phyloP scores from a whole-genome alignment of 495 filamentous ascomycete species.

The Penicillium desertorum region DNA sequence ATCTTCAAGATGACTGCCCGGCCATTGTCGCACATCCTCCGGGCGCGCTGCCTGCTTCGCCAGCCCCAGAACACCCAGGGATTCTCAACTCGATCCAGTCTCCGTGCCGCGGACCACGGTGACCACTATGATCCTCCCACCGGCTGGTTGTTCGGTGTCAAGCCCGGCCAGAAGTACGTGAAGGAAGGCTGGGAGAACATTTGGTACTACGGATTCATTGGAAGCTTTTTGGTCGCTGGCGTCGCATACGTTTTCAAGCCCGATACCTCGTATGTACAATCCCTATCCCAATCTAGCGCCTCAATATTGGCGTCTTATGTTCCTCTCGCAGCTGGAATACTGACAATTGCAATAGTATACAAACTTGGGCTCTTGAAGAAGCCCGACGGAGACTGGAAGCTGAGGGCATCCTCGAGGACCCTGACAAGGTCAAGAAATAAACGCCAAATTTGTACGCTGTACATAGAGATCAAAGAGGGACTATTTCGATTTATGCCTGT shows the following conservation, averaged over 20 bases:
- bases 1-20: conserved; percentile 45
- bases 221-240: conserved; percentile 69
- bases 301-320: conserved; percentile 4
- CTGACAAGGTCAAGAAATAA: conserved; percentile 50
- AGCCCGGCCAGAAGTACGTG: conserved; percentile 89
- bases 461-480: conserved; percentile 45
- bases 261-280: conserved; percentile 84
- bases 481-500: conserved; percentile 36
- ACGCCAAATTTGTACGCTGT: conserved; percentile 44
- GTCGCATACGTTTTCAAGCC: conserved; percentile 96
- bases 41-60: conserved; percentile 43
- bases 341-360: conserved; percentile 67
- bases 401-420: conserved; percentile 89
- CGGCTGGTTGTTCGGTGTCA: conserved; percentile 88
- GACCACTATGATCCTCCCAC: conserved; percentile 85
- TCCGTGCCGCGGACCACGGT: conserved; percentile 59
- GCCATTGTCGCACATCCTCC: conserved; percentile 43
- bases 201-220: conserved; percentile 87
- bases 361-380: conserved; percentile 98
- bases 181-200: conserved; percentile 94
- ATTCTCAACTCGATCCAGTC: conserved; percentile 46
- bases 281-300: neutral
- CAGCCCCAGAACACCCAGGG: conserved; percentile 40
- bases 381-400: conserved; percentile 88
- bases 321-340: conserved; percentile 11